Percentiles rank a stretch among this genome's conserved stretches.
phyloP scores from a whole-genome alignment of 148 eudicot genomes.

The Amaranthus cruentus region DNA sequence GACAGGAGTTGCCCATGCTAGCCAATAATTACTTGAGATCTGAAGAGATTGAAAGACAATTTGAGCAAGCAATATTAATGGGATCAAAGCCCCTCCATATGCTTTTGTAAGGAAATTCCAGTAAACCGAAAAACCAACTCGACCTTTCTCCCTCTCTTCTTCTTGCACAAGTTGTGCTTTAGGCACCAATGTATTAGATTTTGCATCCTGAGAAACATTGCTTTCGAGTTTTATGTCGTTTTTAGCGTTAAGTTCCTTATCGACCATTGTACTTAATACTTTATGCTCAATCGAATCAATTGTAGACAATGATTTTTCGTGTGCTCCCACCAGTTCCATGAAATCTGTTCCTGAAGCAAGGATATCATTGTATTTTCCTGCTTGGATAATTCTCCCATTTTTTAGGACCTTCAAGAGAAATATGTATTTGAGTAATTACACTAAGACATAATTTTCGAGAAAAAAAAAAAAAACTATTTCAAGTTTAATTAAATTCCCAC shows the following conservation, averaged over 20 bases:
- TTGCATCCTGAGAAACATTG: constrained; percentile 18
- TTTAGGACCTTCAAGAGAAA: constrained; percentile 49
- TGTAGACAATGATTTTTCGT: constrained; percentile 49
- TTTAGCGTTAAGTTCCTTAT: constrained; percentile 9
- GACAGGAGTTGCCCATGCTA: constrained; percentile 75
- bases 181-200: constrained; percentile 18
- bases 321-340: constrained; percentile 68
- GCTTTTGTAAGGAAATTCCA: constrained; percentile 72
- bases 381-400: constrained; percentile 58
- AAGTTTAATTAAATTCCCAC: constrained; percentile 25
- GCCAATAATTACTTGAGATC: constrained; percentile 68
- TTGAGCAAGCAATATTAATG: constrained; percentile 47
- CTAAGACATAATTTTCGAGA: background rate
- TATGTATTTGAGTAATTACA: background rate
- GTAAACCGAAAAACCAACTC: constrained; percentile 52
- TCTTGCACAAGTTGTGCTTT: constrained; percentile 61
- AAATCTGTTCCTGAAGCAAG: constrained; percentile 55
- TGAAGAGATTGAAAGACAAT: constrained; percentile 51
- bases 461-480: background rate
- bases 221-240: constrained; percentile 13
- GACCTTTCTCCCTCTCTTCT: constrained; percentile 72
- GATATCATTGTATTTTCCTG: constrained; percentile 59
- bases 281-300: constrained; percentile 31
- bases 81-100: constrained; percentile 57
- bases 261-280: background rate